Evolutionary conservation across 106 monocot genomes (phyloP).

Genomic region (Dactylorhiza incarnata): DNA sequence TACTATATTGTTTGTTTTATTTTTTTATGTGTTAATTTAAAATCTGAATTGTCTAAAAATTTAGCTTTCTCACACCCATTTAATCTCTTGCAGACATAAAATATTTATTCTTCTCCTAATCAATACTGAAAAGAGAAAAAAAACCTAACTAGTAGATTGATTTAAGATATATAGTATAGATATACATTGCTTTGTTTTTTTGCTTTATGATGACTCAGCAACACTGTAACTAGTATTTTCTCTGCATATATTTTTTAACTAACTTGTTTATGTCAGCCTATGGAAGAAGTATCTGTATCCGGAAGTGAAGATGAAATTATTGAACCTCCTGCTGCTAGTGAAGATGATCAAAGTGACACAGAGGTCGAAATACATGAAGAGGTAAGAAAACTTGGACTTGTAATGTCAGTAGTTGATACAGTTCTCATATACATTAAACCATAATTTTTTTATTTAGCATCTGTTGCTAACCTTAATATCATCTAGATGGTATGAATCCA

Average conservation of each 20-base stretch:
- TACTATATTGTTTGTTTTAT: no score
- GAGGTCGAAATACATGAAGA: conserved; percentile 37
- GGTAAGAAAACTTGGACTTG: conserved; percentile 23
- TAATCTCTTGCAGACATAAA: no score
- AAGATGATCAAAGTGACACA: conserved; percentile 61
- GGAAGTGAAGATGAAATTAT: conserved; percentile 64
- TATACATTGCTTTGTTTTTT: background rate
- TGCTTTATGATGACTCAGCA: background rate
- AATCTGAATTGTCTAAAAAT: no score
- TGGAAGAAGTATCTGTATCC: conserved; percentile 47
- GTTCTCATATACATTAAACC: background rate
- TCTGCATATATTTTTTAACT: background rate
- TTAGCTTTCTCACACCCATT: no score
- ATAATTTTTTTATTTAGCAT: background rate
- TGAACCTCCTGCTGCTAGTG: conserved; percentile 31
- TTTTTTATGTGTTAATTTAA: no score
- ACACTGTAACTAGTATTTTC: background rate
- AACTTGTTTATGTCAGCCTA: conserved; percentile 13
- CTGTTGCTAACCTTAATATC: background rate
- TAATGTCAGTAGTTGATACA: background rate
- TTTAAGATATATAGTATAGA: no score
- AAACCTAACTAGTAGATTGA: no score
- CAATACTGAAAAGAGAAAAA: no score
- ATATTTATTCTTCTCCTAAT: no score
- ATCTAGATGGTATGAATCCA: background rate